Base-by-base conservation (phyloP, 495 filamentous ascomycete genomes). In the Astrothelium subdiscretum region DNA sequence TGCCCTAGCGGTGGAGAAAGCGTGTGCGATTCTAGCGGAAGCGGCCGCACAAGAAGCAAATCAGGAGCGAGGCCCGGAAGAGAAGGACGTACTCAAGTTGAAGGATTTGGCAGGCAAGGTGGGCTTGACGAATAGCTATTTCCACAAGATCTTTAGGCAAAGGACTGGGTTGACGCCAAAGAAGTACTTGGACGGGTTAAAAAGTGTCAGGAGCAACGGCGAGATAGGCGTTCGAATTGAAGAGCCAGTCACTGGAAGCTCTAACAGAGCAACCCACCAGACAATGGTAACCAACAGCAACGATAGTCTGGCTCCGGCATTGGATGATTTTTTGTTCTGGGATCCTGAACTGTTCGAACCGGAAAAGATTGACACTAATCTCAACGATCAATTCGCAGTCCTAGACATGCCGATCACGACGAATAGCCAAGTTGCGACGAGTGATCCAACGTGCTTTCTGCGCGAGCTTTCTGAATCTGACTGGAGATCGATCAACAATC, bases 131-230 rank as follows among this genome's bases (percentile, higher is more conserved):
- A 74, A 83, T 52, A 79, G 83, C 67, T 81, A 87, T 70, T 84
- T 87, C 65, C 83, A 82, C 67, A 81, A 86, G 32, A 71, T 86
- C 38, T 83, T 85, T 63, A 85, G 81, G 71, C 78, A 82, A 60
- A 75, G 75, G 2, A 80, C 77, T 68, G 81, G 85, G 61, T 71
- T 84, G 24, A 86, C 83, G 64, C 81, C 83, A n/a, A 83, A 83
- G 32, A 76, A 80, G 63, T 86, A 83, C 66, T 29, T 54, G 48
- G 48, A 54, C 24, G 20, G 22, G 10, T 10, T 54, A 6, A 8
- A 10, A 29, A 24, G 22, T 15, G 2, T 3, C 0, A 54, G 20
- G 29, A 29, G 15, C 29, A 26, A 2, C 5, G 29, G 24, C 48
- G 22, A 8, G 29, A 29, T 15, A 20, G 12, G 24, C 5, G 24